phyloP scores from a whole-genome alignment of 2,329 filamentous ascomycete genomes.

The Teratosphaeria zuluensis region DNA sequence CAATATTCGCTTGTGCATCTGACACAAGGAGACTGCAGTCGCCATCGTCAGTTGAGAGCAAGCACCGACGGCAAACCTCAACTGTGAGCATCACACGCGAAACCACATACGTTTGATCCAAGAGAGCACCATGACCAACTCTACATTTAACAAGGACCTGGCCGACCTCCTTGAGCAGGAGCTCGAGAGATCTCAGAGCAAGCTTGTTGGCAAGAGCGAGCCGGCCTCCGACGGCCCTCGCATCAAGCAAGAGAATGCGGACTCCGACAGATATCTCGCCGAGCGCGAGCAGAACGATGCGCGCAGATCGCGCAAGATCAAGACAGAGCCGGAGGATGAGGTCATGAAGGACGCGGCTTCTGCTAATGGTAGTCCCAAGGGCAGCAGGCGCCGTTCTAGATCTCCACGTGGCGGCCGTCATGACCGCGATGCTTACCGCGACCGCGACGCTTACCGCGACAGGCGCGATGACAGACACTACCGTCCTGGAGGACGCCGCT shows the following conservation, averaged over 20 bases:
- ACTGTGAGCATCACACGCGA: constrained; percentile 7
- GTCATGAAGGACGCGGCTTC: constrained; percentile 24
- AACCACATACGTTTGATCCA: constrained; percentile 2
- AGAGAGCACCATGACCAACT: constrained; percentile 4
- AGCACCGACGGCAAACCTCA: constrained; percentile 1
- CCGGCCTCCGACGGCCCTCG: not conserved
- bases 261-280: constrained; percentile 19
- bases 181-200: constrained; percentile 15
- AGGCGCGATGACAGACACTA: constrained; percentile 24
- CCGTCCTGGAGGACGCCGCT: constrained; percentile 24
- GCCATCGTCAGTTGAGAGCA: not conserved
- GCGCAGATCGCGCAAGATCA: constrained; percentile 22
- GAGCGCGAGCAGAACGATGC: constrained; percentile 27
- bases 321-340: constrained; percentile 11
- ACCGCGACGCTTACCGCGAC: constrained; percentile 12
- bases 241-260: not conserved
- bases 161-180: constrained; percentile 22
- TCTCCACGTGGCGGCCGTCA: constrained; percentile 13
- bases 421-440: constrained; percentile 20
- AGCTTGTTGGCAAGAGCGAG: constrained; percentile 6
- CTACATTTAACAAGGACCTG: constrained; percentile 8
- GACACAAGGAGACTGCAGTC: not conserved
- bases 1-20: not conserved
- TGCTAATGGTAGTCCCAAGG: constrained; percentile 28
- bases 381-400: constrained; percentile 18